These are phyloP conservation scores for Gastrolobium villosum DNA, from an alignment of 306 rosid genomes.

Conservation along the genomic window DNA sequence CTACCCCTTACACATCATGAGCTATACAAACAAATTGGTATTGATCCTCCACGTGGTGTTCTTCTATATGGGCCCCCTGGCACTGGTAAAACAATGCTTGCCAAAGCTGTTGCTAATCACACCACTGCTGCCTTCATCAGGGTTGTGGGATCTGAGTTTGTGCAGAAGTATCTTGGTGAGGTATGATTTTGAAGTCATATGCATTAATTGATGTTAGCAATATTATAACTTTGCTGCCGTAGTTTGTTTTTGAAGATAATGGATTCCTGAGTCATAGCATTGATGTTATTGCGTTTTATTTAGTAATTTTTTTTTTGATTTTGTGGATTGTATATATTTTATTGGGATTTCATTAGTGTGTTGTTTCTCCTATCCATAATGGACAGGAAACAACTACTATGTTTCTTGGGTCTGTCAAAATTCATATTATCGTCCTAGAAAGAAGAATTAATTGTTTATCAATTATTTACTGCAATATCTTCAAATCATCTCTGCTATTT, in stretches of 20 bases:
- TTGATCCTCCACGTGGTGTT: slow-evolving; percentile 99
- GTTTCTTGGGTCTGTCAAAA: not conserved
- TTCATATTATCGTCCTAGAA: slow-evolving; percentile 5
- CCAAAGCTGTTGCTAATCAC: slow-evolving; percentile 98
- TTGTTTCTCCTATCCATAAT: slow-evolving; percentile 19
- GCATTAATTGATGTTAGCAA: slow-evolving; percentile 1
- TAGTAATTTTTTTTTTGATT: not conserved
- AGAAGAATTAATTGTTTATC: slow-evolving; percentile 23
- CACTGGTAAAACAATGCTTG: slow-evolving; percentile 98
- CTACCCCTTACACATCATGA: slow-evolving; percentile 98
- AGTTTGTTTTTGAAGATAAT: slow-evolving; percentile 28
- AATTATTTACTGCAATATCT: slow-evolving; percentile 5
- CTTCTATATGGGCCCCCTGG: slow-evolving; percentile 99
- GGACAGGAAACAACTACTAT: not conserved
- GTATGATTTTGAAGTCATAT: slow-evolving; percentile 58
- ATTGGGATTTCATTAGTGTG: not conserved
- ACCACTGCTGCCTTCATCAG: slow-evolving; percentile 99
- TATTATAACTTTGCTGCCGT: slow-evolving; percentile 7
- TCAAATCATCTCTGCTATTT: slow-evolving; percentile 29
- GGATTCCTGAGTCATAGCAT: slow-evolving; percentile 4
- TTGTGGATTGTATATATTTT: slow-evolving; percentile 2
- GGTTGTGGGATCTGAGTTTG: slow-evolving; percentile 99
- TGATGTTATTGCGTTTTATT: not conserved
- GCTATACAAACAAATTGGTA: slow-evolving; percentile 96
- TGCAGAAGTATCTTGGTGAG: slow-evolving; percentile 99